These are phyloP conservation scores for Hanseniaspora sp. DNA, from an alignment of 1,139 yeast genomes.

Conservation along the genomic window DNA sequence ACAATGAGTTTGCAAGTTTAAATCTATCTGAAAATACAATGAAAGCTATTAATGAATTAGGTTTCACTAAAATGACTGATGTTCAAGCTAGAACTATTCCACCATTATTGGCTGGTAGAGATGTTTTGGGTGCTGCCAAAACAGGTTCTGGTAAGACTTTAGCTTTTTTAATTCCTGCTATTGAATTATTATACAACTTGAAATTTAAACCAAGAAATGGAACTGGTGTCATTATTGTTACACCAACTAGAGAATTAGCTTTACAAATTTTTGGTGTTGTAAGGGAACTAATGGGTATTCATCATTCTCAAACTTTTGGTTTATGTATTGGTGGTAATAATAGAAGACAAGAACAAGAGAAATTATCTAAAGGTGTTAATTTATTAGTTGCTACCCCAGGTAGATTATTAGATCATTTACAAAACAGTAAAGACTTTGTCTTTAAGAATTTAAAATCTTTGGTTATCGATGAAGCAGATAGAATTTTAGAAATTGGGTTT, in stretches of 20 bases:
- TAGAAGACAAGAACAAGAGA: constrained; percentile 93
- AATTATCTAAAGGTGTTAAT: constrained; percentile 85
- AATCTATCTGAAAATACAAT: constrained; percentile 71
- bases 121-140: constrained; percentile 94
- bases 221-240: constrained; percentile 75
- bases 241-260: constrained; percentile 89
- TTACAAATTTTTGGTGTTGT: constrained; percentile 96
- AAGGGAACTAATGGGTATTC: constrained; percentile 70
- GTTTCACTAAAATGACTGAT: constrained; percentile 78
- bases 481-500: constrained; percentile 92
- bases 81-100: constrained; percentile 94
- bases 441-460: constrained; percentile 89
- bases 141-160: constrained; percentile 97
- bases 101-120: constrained; percentile 87
- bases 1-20: constrained; percentile 28
- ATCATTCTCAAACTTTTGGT: constrained; percentile 88
- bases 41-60: constrained; percentile 74
- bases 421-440: constrained; percentile 86
- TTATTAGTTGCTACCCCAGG: constrained; percentile 95
- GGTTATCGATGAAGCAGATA: constrained; percentile 92
- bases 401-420: constrained; percentile 87
- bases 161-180: constrained; percentile 90
- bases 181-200: constrained; percentile 77
- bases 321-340: constrained; percentile 98
- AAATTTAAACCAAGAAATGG: constrained; percentile 89